Conservation (phyloP, 768 basidiomycete genomes). For the Tubosaeta sp. region DNA sequence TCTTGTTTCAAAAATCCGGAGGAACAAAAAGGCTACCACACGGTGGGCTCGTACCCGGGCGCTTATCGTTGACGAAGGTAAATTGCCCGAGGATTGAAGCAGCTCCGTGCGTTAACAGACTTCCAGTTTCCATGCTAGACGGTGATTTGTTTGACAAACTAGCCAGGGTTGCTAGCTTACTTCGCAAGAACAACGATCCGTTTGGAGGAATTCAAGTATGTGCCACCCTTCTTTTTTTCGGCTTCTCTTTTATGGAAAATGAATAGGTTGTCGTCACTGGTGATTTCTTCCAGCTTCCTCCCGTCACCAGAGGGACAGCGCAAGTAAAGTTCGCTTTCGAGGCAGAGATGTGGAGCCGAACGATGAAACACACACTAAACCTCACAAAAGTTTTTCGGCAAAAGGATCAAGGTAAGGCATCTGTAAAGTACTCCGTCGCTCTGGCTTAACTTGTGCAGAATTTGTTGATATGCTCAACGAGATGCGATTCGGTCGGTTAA, state of each 20-base stretch:
- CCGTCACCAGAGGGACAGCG: slow-evolving; percentile 63
- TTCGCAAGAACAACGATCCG: slow-evolving; percentile 62
- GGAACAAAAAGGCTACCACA: slow-evolving; percentile 76
- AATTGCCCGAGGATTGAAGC: not conserved
- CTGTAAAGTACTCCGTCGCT: not conserved
- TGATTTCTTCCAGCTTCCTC: slow-evolving; percentile 98
- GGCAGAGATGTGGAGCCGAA: slow-evolving; percentile 68
- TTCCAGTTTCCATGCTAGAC: slow-evolving; percentile 93
- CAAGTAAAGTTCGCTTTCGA: slow-evolving; percentile 89
- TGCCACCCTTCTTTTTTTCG: not conserved
- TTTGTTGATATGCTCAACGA: slow-evolving; percentile 98
- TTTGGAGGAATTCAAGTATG: slow-evolving; percentile 93
- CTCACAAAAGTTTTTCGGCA: slow-evolving; percentile 95
- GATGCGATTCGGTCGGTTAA: slow-evolving; percentile 87
- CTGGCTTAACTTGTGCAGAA: slow-evolving; percentile 40
- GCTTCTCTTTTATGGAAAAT: not conserved
- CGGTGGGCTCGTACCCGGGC: slow-evolving; percentile 86
- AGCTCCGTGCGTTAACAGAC: not conserved
- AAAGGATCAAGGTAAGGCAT: slow-evolving; percentile 73
- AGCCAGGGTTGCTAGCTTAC: slow-evolving; percentile 55
- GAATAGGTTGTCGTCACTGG: slow-evolving; percentile 84
- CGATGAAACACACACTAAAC: slow-evolving; percentile 82
- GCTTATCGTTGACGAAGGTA: slow-evolving; percentile 80
- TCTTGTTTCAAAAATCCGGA: slow-evolving; percentile 62
- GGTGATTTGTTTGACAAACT: slow-evolving; percentile 92